Evolutionary conservation across 2,329 filamentous ascomycete species (phyloP).

Genomic region (Ambrosiella cleistominuta): DNA sequence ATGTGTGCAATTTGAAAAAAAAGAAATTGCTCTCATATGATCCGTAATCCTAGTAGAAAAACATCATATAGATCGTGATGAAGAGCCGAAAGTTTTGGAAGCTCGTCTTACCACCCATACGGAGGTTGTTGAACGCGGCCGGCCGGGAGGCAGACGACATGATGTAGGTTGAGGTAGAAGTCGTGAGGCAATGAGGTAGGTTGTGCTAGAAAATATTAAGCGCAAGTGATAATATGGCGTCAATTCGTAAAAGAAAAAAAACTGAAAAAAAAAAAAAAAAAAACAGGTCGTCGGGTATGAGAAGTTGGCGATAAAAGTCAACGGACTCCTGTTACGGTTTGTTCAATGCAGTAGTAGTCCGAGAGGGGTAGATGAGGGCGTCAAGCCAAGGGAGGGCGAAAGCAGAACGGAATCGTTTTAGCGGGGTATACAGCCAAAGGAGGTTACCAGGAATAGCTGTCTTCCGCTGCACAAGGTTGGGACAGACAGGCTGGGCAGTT

Average conservation of each 20-base stretch:
- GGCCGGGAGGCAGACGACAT: constrained; percentile 35
- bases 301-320: not conserved
- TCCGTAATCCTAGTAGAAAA: not conserved
- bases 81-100: constrained; percentile 5
- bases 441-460: constrained; percentile 2
- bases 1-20: not conserved
- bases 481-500: not conserved
- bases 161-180: not conserved
- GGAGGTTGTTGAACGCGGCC: constrained; percentile 68
- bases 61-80: not conserved
- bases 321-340: not conserved
- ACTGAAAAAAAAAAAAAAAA: not conserved
- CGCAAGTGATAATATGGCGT: not conserved
- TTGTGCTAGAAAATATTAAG: not conserved
- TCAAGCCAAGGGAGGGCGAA: constrained; percentile 5
- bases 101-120: constrained; percentile 79
- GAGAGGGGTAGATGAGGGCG: constrained; percentile 12
- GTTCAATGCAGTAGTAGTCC: constrained; percentile 8
- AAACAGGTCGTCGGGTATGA: not conserved
- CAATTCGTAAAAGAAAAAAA: not conserved
- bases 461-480: constrained; percentile 2
- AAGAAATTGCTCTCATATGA: too few species aligned
- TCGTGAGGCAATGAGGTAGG: not conserved
- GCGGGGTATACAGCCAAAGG: constrained; percentile 12
- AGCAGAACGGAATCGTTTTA: constrained; percentile 11